Conservation (phyloP, 2,329 filamentous ascomycete genomes). For the Fusarium pilosicola region DNA sequence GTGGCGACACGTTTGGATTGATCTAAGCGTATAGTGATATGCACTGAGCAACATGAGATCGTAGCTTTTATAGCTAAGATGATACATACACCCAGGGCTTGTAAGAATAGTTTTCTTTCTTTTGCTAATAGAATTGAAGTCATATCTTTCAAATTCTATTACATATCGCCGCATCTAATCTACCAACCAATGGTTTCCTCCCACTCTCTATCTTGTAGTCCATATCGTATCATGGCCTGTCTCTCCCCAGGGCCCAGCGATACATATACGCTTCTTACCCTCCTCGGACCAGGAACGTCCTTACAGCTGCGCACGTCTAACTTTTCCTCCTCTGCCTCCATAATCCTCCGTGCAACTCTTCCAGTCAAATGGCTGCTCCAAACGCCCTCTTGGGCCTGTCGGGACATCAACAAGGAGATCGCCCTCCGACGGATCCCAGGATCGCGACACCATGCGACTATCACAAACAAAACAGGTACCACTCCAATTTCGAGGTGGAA, state of each 20-base stretch:
- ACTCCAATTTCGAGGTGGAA: not conserved
- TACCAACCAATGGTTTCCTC: not conserved
- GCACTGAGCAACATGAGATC: too few species aligned
- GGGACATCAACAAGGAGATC: not conserved
- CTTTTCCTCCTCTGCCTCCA: not conserved
- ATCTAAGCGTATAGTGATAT: accelerated
- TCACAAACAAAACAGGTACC: not conserved
- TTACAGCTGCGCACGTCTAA: accelerated
- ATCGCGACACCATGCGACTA: not conserved
- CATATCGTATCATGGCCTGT: not conserved
- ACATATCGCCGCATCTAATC: too few species aligned
- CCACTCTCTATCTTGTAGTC: not conserved
- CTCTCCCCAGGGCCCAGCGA: not conserved
- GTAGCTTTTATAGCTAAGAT: too few species aligned
- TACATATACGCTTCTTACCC: not conserved
- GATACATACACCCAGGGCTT: too few species aligned
- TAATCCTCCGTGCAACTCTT: not conserved
- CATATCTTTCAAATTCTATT: too few species aligned
- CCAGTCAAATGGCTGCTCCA: not conserved
- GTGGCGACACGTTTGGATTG: accelerated
- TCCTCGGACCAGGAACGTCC: not conserved
- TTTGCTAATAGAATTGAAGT: too few species aligned
- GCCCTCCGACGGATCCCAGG: not conserved
- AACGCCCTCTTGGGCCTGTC: not conserved
- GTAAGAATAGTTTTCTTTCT: too few species aligned